These are phyloP conservation scores for Friedmanniomyces endolithicus DNA, from an alignment of 495 filamentous ascomycete genomes.

Conservation along the genomic window DNA sequence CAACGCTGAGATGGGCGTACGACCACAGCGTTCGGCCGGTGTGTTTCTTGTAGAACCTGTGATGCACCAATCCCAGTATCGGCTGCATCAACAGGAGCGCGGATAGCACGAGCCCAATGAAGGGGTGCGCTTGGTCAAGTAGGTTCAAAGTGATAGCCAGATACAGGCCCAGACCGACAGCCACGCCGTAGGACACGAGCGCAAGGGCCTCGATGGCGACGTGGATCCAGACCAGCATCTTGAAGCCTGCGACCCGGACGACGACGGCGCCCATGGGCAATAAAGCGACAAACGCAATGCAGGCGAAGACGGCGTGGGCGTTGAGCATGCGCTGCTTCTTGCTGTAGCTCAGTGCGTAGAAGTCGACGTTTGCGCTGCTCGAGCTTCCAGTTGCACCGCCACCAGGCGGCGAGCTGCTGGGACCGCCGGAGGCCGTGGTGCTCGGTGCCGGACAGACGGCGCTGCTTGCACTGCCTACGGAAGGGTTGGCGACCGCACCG, in stretches of 20 bases:
- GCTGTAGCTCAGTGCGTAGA: too few species aligned
- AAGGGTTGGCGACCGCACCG: constrained; percentile 49
- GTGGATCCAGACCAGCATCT: constrained; percentile 19
- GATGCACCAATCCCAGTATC: constrained; percentile 27
- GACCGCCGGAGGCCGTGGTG: neutral
- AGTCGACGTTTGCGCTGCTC: too few species aligned
- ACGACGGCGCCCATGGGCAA: constrained; percentile 24
- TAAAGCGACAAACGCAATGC: constrained; percentile 22
- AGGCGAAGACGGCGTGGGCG: constrained; percentile 21
- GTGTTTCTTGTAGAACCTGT: constrained; percentile 27
- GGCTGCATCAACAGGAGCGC: constrained; percentile 29
- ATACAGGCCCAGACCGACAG: constrained; percentile 21
- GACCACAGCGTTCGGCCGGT: constrained; percentile 25
- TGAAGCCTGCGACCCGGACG: constrained; percentile 16
- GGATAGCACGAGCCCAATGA: constrained; percentile 31
- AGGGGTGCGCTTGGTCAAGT: constrained; percentile 23
- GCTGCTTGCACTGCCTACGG: constrained; percentile 25
- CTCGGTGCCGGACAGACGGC: too few species aligned
- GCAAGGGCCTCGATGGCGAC: constrained; percentile 16
- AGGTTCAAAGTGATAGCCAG: constrained; percentile 5
- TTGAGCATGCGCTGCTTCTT: neutral
- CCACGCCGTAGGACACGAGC: constrained; percentile 19
- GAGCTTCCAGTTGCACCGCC: too few species aligned
- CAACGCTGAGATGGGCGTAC: constrained; percentile 27
- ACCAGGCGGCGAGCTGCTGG: neutral